Conservation (phyloP, 257 asterid species). For the Datura wrightii region DNA sequence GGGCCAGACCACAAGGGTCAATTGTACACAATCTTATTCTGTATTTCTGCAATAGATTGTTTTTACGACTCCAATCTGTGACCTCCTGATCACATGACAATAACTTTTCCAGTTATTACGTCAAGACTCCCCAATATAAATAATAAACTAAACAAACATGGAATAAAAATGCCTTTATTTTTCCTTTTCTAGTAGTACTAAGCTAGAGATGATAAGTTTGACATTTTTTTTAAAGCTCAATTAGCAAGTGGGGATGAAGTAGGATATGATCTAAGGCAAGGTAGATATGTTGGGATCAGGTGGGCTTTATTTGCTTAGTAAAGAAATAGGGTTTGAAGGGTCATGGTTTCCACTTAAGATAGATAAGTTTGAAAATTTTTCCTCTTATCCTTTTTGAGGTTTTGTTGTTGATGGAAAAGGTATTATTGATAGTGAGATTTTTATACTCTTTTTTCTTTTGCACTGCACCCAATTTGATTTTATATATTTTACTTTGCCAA, state of each 20-base stretch:
- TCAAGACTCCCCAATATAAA: no score
- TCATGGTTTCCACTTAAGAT: slow-evolving; percentile 17
- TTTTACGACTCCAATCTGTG: no score
- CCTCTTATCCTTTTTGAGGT: slow-evolving; percentile 7
- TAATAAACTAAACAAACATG: not conserved
- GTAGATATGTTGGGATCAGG: slow-evolving; percentile 30
- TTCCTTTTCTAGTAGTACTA: not conserved
- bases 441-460: not conserved
- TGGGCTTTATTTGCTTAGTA: not conserved
- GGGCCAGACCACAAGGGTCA: no score
- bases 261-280: not conserved
- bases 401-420: slow-evolving; percentile 7
- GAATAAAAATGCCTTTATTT: not conserved
- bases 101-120: no score
- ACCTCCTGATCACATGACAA: no score
- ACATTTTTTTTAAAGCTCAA: not conserved
- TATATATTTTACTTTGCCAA: not conserved
- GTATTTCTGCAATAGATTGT: no score
- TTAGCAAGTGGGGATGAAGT: not conserved
- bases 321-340: not conserved
- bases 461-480: not conserved
- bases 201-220: not conserved
- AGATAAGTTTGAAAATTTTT: not conserved
- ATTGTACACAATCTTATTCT: no score
- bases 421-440: slow-evolving; percentile 19